Evolutionary conservation across 805 yeast genomes (phyloP).

Genomic region (Myxozyma monticola): DNA sequence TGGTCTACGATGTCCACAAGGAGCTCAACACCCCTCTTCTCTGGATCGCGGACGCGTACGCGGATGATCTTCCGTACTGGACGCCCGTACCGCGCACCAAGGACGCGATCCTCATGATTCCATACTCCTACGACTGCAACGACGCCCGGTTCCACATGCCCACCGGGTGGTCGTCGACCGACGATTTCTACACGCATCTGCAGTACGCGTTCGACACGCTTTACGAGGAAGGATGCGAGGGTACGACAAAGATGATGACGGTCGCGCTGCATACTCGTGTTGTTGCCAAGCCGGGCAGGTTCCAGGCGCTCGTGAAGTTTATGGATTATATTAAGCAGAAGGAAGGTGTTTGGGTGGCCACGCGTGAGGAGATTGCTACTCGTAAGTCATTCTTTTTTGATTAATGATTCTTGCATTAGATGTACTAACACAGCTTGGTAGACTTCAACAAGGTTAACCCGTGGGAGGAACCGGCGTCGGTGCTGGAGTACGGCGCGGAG

Average conservation of each 20-base stretch:
- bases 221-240: constrained; percentile 40
- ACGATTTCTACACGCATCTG: constrained; percentile 38
- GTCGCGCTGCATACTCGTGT: constrained; percentile 43
- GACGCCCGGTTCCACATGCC: constrained; percentile 37
- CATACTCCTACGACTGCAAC: constrained; percentile 39
- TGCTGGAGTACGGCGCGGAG: constrained; percentile 28
- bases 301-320: constrained; percentile 41
- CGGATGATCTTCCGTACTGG: constrained; percentile 45
- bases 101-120: constrained; percentile 36
- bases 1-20: constrained; percentile 41
- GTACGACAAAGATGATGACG: constrained; percentile 43
- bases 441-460: constrained; percentile 26
- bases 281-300: constrained; percentile 43
- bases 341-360: constrained; percentile 44
- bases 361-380: constrained; percentile 43
- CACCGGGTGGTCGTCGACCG: constrained; percentile 36
- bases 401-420: background rate
- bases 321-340: constrained; percentile 40
- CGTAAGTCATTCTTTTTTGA: constrained; percentile 13
- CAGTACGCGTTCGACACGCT: constrained; percentile 43
- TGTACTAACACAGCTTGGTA: constrained; percentile 1
- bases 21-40: constrained; percentile 38
- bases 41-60: constrained; percentile 42
- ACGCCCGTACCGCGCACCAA: constrained; percentile 38
- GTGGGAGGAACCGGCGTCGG: constrained; percentile 25